Conservation (phyloP, 768 basidiomycete genomes). For the Leucogyrophana mollusca region DNA sequence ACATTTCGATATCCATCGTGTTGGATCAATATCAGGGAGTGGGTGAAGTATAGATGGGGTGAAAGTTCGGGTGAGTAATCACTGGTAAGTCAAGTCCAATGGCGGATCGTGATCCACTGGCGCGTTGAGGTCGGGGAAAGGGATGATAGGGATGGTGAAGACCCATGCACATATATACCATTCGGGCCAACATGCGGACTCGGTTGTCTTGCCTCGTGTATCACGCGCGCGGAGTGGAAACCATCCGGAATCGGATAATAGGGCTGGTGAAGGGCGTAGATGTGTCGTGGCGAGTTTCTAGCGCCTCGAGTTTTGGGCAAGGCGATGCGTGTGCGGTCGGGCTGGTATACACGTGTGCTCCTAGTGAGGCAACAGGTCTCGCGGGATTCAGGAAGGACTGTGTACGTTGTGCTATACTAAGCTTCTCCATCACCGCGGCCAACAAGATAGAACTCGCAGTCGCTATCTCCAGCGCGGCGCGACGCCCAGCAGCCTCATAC, state of each 20-base stretch:
- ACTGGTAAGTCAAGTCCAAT: constrained; percentile 3
- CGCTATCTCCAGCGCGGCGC: too few species aligned
- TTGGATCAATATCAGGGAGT: constrained; percentile 11
- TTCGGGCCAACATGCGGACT: constrained; percentile 22
- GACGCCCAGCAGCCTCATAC: too few species aligned
- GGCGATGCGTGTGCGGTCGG: constrained; percentile 12
- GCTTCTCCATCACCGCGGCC: too few species aligned
- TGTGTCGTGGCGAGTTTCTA: constrained; percentile 11
- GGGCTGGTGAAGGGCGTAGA: constrained; percentile 4
- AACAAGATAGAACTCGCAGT: too few species aligned
- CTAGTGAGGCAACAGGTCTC: background rate
- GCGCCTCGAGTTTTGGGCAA: constrained; percentile 1
- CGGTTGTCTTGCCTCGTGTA: constrained; percentile 28
- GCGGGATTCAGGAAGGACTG: background rate
- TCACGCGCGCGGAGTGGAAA: constrained; percentile 10
- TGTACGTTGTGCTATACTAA: too few species aligned
- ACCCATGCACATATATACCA: constrained; percentile 9
- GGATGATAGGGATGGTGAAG: too few species aligned
- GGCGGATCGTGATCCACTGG: constrained; percentile 17
- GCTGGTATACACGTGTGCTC: background rate
- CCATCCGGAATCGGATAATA: background rate
- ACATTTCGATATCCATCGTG: constrained; percentile 34
- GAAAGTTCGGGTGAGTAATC: too few species aligned
- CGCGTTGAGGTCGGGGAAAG: too few species aligned
- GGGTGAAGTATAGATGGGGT: constrained; percentile 4